Evolutionary conservation across 2,329 filamentous ascomycete species (phyloP).

Genomic region (Colletotrichum camelliae): DNA sequence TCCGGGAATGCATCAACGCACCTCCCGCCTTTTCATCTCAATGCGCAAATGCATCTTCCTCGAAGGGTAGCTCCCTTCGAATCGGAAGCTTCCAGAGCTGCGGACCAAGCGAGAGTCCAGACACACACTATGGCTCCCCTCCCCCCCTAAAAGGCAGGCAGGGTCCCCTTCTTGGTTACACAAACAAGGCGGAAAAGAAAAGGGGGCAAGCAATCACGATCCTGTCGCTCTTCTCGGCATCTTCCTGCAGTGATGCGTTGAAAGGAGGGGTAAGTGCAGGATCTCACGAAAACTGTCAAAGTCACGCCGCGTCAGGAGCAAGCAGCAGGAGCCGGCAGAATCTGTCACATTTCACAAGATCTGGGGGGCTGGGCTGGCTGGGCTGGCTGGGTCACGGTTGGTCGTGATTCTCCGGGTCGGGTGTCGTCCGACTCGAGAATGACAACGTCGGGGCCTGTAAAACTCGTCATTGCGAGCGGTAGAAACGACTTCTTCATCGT

Average conservation of each 20-base stretch:
- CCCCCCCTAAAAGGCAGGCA: background rate
- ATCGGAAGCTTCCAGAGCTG: background rate
- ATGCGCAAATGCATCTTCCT: background rate
- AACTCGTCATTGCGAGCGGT: background rate
- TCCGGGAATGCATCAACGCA: background rate
- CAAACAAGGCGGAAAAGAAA: background rate
- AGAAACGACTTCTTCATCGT: background rate
- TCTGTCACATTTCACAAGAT: conserved; percentile 10
- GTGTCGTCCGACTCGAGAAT: background rate
- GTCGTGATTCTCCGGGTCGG: background rate
- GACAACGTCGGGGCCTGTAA: background rate
- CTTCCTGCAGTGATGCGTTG: background rate
- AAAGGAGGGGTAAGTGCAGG: conserved; percentile 7
- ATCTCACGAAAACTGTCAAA: conserved; percentile 15
- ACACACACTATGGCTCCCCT: background rate
- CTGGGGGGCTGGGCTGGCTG: background rate
- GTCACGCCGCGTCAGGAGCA: background rate
- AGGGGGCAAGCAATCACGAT: background rate
- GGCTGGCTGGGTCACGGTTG: background rate
- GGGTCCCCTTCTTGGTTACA: background rate
- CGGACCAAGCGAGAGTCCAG: background rate
- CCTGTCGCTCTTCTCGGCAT: background rate
- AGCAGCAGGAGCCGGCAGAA: background rate
- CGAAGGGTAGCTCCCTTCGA: background rate
- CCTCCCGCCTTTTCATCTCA: background rate